phyloP scores from a whole-genome alignment of 176 grass and related monocot genomes.

The Avena eriantha region DNA sequence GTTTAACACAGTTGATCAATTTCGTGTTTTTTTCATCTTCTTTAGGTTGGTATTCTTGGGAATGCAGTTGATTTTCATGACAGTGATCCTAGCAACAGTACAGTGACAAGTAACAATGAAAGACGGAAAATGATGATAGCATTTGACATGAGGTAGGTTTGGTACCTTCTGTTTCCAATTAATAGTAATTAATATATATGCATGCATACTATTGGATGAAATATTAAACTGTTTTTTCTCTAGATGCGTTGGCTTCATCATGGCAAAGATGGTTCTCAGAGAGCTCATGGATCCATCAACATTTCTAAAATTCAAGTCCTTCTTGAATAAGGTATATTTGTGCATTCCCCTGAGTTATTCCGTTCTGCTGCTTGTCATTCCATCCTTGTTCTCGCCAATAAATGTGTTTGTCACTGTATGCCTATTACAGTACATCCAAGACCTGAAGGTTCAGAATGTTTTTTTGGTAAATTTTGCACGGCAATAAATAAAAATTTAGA shows the following conservation, averaged over 20 bases:
- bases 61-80: slow-evolving; percentile 90
- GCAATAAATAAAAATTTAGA: slow-evolving; percentile 1
- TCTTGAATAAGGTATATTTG: slow-evolving; percentile 83
- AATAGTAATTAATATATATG: background rate
- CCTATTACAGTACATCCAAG: background rate
- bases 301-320: slow-evolving; percentile 90
- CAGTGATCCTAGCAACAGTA: slow-evolving; percentile 52
- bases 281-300: slow-evolving; percentile 87
- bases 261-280: slow-evolving; percentile 86
- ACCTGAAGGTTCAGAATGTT: slow-evolving; percentile 13
- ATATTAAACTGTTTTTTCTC: slow-evolving; percentile 34
- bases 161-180: slow-evolving; percentile 22
- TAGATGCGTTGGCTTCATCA: slow-evolving; percentile 96
- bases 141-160: slow-evolving; percentile 93
- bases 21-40: slow-evolving; percentile 36
- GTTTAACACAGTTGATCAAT: slow-evolving; percentile 14
- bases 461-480: slow-evolving; percentile 4
- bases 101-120: slow-evolving; percentile 52
- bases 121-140: slow-evolving; percentile 94
- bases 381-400: slow-evolving; percentile 8
- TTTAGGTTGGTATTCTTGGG: slow-evolving; percentile 94
- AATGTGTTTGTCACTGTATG: slow-evolving; percentile 32
- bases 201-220: slow-evolving; percentile 14
- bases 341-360: slow-evolving; percentile 1
- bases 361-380: slow-evolving; percentile 3